phyloP scores from a whole-genome alignment of 257 asterid species.

The Euphrasia confusa region DNA sequence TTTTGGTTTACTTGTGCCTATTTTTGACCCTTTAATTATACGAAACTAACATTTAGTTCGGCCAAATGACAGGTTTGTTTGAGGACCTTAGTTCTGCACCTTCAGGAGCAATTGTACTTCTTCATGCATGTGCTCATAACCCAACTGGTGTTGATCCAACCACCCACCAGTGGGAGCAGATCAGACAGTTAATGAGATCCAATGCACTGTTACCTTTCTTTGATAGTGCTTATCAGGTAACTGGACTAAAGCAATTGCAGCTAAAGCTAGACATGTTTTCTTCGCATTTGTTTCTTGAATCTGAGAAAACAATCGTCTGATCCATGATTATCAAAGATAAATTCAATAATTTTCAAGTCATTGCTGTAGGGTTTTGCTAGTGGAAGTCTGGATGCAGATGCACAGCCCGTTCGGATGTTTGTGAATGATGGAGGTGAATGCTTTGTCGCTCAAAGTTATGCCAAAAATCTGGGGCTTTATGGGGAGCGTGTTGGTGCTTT shows the following conservation, averaged over 20 bases:
- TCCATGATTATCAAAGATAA: not conserved
- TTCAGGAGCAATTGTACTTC: conserved; percentile 86
- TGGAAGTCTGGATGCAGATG: conserved; percentile 91
- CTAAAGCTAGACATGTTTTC: conserved; percentile 8
- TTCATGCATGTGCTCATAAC: conserved; percentile 98
- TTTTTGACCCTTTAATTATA: not conserved
- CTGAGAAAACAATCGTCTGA: not conserved
- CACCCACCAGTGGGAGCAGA: conserved; percentile 85
- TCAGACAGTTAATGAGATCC: conserved; percentile 78
- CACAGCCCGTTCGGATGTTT: conserved; percentile 74
- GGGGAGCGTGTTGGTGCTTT: conserved; percentile 99
- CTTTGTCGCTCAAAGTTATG: conserved; percentile 90
- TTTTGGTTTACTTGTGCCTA: not conserved
- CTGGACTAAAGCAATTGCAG: conserved; percentile 10
- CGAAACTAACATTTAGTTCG: conserved; percentile 6
- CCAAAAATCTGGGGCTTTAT: conserved; percentile 96
- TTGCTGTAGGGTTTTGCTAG: conserved; percentile 85
- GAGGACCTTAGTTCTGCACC: conserved; percentile 98
- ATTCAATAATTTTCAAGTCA: not conserved
- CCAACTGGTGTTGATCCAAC: conserved; percentile 99
- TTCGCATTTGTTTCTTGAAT: conserved; percentile 4
- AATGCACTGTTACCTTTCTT: conserved; percentile 86
- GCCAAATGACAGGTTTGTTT: conserved; percentile 61
- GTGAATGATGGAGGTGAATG: conserved; percentile 96
- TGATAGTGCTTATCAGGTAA: conserved; percentile 98